A percentile compares a stretch with the other conserved stretches of the same genome.
Conservation (phyloP, 805 yeast species). For the Kluyveromyces nonfermentans region DNA sequence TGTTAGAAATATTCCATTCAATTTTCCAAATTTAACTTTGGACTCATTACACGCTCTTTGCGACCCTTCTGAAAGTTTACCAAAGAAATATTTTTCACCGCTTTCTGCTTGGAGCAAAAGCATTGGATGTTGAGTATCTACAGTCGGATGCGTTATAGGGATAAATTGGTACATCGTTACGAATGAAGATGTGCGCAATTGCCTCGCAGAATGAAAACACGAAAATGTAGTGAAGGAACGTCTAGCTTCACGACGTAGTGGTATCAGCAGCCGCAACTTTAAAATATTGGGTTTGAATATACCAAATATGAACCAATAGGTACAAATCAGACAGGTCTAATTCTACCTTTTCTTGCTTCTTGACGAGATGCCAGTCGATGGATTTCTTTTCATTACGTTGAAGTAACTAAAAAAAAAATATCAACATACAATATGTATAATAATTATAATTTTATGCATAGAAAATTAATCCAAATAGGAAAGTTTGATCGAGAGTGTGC, state of each 20-base stretch:
- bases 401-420: background rate
- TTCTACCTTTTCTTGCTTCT: background rate
- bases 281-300: no score
- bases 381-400: background rate
- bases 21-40: slow-evolving; percentile 45
- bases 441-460: no score
- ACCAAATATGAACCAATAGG: background rate
- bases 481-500: no score
- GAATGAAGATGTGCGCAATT: background rate
- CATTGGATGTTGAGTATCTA: slow-evolving; percentile 50
- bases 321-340: background rate
- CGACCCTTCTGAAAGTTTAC: slow-evolving; percentile 76
- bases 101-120: slow-evolving; percentile 37
- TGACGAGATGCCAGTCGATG: background rate
- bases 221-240: background rate
- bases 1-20: slow-evolving; percentile 62
- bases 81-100: slow-evolving; percentile 50
- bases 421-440: no score
- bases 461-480: background rate
- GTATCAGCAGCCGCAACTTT: background rate
- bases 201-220: background rate
- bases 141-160: slow-evolving; percentile 51
- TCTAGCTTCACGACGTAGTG: background rate
- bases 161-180: slow-evolving; percentile 39
- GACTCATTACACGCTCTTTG: slow-evolving; percentile 66